Conservation (phyloP, 441 rosid species). For the Cnidoscolus chayamansa region DNA sequence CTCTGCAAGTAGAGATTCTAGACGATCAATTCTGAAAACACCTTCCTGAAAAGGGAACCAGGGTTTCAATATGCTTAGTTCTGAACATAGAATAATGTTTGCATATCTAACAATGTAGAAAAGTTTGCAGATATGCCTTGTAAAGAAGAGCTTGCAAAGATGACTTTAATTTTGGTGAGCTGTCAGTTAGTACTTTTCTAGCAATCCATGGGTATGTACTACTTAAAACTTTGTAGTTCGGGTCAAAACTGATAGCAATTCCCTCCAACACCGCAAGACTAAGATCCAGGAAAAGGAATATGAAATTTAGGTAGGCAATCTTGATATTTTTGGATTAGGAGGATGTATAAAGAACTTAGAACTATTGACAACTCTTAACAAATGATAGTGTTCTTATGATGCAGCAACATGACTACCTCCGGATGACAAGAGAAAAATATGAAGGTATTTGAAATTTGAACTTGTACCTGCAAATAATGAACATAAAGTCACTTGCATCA, state of each 20-base stretch:
- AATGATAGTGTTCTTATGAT: neutral
- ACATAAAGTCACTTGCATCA: slow-evolving; percentile 12
- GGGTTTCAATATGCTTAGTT: slow-evolving; percentile 2
- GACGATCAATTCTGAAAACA: slow-evolving; percentile 87
- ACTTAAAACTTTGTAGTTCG: slow-evolving; percentile 91
- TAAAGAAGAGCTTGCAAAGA: slow-evolving; percentile 79
- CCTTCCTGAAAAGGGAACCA: slow-evolving; percentile 59
- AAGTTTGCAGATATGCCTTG: slow-evolving; percentile 45
- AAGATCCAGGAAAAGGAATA: slow-evolving; percentile 26
- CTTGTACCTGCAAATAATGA: slow-evolving; percentile 67
- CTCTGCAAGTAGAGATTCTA: slow-evolving; percentile 85
- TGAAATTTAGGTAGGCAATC: slow-evolving; percentile 10
- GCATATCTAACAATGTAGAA: neutral
- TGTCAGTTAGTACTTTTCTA: slow-evolving; percentile 77
- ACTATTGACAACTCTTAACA: neutral
- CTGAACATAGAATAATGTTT: neutral
- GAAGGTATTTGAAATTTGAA: slow-evolving; percentile 94
- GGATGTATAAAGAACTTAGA: neutral
- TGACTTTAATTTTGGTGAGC: slow-evolving; percentile 81
- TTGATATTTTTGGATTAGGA: neutral
- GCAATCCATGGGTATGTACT: slow-evolving; percentile 99
- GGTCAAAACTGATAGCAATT: slow-evolving; percentile 71
- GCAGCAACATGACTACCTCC: slow-evolving; percentile 52
- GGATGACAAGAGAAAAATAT: slow-evolving; percentile 88
- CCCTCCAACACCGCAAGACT: slow-evolving; percentile 99